phyloP scores from a whole-genome alignment of 768 basidiomycete genomes.

The Fistulinella prunicolor region DNA sequence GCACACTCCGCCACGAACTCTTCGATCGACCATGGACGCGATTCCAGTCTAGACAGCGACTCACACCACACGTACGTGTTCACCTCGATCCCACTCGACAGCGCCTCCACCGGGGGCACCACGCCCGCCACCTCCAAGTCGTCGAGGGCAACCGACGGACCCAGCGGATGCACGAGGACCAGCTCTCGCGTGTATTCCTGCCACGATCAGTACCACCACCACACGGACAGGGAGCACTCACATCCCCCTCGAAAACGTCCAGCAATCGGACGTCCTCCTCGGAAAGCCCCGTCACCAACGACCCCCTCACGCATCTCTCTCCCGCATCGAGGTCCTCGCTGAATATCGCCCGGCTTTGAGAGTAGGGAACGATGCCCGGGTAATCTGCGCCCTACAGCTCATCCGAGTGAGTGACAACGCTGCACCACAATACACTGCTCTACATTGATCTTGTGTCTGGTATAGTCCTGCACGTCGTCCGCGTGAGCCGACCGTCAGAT shows the following conservation, averaged over 20 bases:
- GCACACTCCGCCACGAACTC: constrained; percentile 75
- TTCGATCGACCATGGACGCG: constrained; percentile 77
- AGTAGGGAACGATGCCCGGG: constrained; percentile 73
- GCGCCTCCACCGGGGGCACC: constrained; percentile 42
- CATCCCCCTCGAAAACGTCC: constrained; percentile 82
- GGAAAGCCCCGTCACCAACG: constrained; percentile 71
- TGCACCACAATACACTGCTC: background rate
- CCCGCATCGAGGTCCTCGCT: constrained; percentile 50
- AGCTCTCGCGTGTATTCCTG: constrained; percentile 70
- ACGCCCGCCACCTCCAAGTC: constrained; percentile 20
- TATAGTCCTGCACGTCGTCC: constrained; percentile 54
- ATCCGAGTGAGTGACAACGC: constrained; percentile 3
- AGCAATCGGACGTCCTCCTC: constrained; percentile 59
- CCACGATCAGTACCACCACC: background rate
- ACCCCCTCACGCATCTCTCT: constrained; percentile 74
- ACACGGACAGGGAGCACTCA: constrained; percentile 31
- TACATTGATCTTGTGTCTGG: constrained; percentile 77
- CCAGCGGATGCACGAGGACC: constrained; percentile 58
- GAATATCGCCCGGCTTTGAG: constrained; percentile 46
- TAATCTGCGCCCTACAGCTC: constrained; percentile 63
- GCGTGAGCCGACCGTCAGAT: background rate
- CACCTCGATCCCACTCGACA: constrained; percentile 40
- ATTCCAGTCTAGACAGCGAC: constrained; percentile 42
- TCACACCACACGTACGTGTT: constrained; percentile 73
- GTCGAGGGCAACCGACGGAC: constrained; percentile 35